Conservation (phyloP, 768 basidiomycete genomes). For the Lentinula boryana region DNA sequence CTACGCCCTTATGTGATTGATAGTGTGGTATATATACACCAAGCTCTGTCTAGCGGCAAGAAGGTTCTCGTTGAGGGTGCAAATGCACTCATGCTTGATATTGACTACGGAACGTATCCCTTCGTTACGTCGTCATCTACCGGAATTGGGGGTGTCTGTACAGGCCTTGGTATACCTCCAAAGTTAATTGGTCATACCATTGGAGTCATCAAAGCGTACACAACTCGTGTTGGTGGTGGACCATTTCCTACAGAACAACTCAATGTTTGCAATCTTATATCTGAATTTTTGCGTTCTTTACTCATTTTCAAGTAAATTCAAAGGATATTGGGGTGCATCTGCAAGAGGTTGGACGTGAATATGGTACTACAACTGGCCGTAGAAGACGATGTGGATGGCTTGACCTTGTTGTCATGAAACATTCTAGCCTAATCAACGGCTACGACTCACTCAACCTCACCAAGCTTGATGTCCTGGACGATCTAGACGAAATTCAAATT, state of each 20-base stretch:
- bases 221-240: conserved; percentile 96
- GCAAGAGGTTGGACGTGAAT: conserved; percentile 92
- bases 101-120: conserved; percentile 98
- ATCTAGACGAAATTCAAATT: conserved; percentile 81
- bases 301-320: conserved; percentile 1
- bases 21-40: conserved; percentile 79
- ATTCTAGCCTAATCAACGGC: conserved; percentile 92
- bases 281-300: background rate
- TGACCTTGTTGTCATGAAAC: conserved; percentile 90
- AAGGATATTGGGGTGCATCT: conserved; percentile 81
- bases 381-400: conserved; percentile 95
- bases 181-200: conserved; percentile 79
- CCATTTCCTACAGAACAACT: conserved; percentile 97
- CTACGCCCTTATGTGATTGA: conserved; percentile 87
- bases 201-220: conserved; percentile 97
- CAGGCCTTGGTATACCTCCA: conserved; percentile 95
- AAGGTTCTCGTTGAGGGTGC: conserved; percentile 92
- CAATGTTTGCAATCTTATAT: conserved; percentile 46
- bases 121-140: conserved; percentile 96
- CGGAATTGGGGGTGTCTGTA: conserved; percentile 91
- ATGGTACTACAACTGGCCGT: conserved; percentile 89
- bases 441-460: conserved; percentile 93
- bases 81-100: conserved; percentile 96
- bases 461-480: conserved; percentile 90
- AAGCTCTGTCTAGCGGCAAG: conserved; percentile 70